A percentile compares a stretch with the other conserved stretches of the same genome.
Evolutionary conservation across 176 grass and related monocot species (phyloP).

Genomic region (Juncus effusus): DNA sequence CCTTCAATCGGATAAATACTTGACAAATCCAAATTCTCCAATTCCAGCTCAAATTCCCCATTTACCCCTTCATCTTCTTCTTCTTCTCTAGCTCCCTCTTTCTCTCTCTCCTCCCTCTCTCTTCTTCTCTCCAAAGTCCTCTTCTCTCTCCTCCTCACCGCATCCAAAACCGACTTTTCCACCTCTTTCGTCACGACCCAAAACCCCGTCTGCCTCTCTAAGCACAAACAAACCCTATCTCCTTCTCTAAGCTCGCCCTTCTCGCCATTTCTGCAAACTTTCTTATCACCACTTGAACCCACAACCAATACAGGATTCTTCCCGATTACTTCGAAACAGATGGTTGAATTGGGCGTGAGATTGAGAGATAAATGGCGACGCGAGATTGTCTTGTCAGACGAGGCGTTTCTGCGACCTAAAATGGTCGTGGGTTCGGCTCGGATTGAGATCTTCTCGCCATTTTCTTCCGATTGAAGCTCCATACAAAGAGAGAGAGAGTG

Average conservation of each 20-base stretch:
- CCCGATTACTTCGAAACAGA: slow-evolving; percentile 59
- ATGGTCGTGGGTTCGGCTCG: background rate
- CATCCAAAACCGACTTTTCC: slow-evolving; percentile 55
- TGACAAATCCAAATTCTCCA: slow-evolving; percentile 32
- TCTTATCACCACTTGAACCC: background rate
- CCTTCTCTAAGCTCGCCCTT: slow-evolving; percentile 46
- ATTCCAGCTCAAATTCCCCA: slow-evolving; percentile 31
- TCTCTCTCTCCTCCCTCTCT: slow-evolving; percentile 30
- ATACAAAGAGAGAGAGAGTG: background rate
- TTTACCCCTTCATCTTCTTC: background rate
- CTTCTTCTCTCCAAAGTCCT: slow-evolving; percentile 50
- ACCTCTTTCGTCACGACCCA: slow-evolving; percentile 44
- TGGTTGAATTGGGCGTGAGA: slow-evolving; percentile 15
- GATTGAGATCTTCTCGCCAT: slow-evolving; percentile 18
- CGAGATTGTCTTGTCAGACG: slow-evolving; percentile 38
- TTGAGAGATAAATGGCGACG: slow-evolving; percentile 61
- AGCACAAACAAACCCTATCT: slow-evolving; percentile 53
- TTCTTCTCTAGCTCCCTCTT: slow-evolving; percentile 4
- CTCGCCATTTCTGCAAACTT: slow-evolving; percentile 43
- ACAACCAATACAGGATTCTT: slow-evolving; percentile 68
- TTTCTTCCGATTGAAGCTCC: slow-evolving; percentile 29
- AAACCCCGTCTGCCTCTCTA: slow-evolving; percentile 42
- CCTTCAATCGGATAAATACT: slow-evolving; percentile 60
- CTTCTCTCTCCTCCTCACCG: slow-evolving; percentile 58
- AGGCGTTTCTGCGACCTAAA: background rate